Base-by-base conservation (phyloP, 1,284 basidiomycete genomes). In the Exobasidium cylindrosporum region DNA sequence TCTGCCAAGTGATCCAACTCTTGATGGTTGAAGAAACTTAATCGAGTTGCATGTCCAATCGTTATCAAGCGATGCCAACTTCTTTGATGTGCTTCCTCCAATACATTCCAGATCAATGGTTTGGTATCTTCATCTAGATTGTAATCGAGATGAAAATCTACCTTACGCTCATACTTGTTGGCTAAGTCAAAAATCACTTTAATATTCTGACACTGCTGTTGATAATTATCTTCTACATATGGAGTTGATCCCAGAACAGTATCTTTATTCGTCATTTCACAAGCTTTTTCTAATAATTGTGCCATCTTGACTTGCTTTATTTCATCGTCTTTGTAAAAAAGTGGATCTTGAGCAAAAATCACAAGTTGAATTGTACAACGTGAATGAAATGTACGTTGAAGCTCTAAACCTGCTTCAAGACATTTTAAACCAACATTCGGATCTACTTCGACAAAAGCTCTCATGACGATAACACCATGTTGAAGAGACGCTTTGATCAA, bases 101-200 rank as follows among this genome's bases (percentile, higher is more conserved):
- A 47, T 6, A 66, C 63, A 49, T 55, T 50, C 2, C 57, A 63
- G 2, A 70, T 49, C 59, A 64, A 54, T 2, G 60, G 46, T 0
- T 2, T 0, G 0, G 60, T 55, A 2, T 61, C 58, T 0, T 61
- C 59, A 2, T 47, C 45, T 11, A 71, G 63, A 40, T 70, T 67
- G 61, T 71, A 70, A 35, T 71, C 69, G 17, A 71, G 63, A n/a
- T 71, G 69, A 26, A 71, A 67, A n/a, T 71, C 69, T 1, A 71
- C 62, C 14, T 71, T 65, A 23, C 58, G 54, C 1, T 46, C 52
- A 44, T 45, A 29, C 11, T 45, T 11, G 4, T 26, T 3, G 1
- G 69, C 69, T 5, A 71, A 49, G 0, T 55, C 31, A 28, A 71
- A 64, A 30, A 65, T 24, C 14, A 29, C 23, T 0, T 50, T 31